Conservation (phyloP, 129 eudicot genomes). For the Gnaphalium uliginosum region DNA sequence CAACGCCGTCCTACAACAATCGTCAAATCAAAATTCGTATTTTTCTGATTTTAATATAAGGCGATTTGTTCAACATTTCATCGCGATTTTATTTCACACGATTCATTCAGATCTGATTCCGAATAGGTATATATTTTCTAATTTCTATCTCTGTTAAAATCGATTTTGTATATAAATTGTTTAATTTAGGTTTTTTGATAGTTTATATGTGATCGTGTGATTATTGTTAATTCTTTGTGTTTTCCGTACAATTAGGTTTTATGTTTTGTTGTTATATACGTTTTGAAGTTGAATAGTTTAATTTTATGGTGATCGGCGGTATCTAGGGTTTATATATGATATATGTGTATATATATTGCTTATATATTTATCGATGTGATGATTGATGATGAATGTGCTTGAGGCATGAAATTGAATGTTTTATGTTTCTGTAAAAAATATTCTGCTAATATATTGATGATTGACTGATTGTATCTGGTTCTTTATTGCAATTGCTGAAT, state of each 20-base stretch:
- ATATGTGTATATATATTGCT: not conserved
- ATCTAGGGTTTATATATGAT: slow-evolving; percentile 8
- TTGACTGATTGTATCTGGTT: slow-evolving; percentile 1
- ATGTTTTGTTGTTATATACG: not conserved
- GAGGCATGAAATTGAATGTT: not conserved
- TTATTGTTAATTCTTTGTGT: not conserved
- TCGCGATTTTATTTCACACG: slow-evolving; percentile 8
- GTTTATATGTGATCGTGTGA: not conserved
- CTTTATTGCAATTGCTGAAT: slow-evolving; percentile 13
- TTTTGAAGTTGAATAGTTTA: not conserved
- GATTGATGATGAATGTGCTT: not conserved
- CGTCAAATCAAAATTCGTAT: slow-evolving; percentile 9
- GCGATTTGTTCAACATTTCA: slow-evolving; percentile 21
- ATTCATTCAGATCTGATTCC: slow-evolving; percentile 36
- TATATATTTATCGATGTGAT: not conserved
- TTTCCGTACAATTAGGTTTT: not conserved
- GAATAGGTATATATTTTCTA: slow-evolving; percentile 25
- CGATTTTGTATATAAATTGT: not conserved
- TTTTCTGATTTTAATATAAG: not conserved
- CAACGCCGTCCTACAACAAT: slow-evolving; percentile 16
- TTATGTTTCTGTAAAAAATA: not conserved
- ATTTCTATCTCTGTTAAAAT: not conserved
- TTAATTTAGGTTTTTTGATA: slow-evolving; percentile 1
- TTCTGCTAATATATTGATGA: not conserved
- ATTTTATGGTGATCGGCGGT: slow-evolving; percentile 18